phyloP scores from a whole-genome alignment of 192 early-diverging fungal species.

The Coemansia sp. region DNA sequence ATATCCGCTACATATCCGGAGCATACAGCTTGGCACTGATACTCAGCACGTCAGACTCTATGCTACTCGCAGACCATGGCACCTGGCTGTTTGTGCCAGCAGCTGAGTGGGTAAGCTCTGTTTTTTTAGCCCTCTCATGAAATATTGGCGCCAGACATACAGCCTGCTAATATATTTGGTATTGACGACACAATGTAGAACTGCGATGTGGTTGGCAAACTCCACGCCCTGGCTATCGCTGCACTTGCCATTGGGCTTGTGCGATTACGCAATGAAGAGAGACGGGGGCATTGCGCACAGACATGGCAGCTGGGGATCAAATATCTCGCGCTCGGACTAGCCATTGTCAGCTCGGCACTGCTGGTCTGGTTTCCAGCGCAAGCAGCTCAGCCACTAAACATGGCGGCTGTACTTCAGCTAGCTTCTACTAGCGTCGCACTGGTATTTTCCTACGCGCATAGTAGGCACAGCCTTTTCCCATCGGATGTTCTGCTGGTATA shows the following conservation, averaged over 20 bases:
- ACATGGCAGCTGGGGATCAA: neutral
- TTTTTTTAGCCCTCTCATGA: neutral
- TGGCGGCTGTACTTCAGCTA: constrained; percentile 4
- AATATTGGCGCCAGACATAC: neutral
- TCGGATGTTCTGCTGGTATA: constrained; percentile 26
- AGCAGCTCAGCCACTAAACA: neutral
- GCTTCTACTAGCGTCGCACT: constrained; percentile 2
- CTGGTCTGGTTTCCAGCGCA: neutral
- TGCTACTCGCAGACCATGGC: neutral
- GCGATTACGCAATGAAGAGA: neutral
- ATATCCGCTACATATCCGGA: neutral
- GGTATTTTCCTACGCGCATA: constrained; percentile 7
- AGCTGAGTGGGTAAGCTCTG: neutral
- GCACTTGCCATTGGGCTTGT: neutral
- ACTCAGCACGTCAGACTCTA: neutral
- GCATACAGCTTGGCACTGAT: neutral
- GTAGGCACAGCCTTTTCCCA: neutral
- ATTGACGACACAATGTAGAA: neutral
- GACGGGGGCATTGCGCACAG: neutral
- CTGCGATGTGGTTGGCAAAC: neutral
- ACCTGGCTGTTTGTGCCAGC: neutral
- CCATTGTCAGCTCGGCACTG: neutral
- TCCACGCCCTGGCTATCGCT: neutral
- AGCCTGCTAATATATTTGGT: neutral
- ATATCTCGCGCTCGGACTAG: neutral